Evolutionary conservation across 805 yeast genomes (phyloP).

Genomic region (Wickerhamiella azyma): DNA sequence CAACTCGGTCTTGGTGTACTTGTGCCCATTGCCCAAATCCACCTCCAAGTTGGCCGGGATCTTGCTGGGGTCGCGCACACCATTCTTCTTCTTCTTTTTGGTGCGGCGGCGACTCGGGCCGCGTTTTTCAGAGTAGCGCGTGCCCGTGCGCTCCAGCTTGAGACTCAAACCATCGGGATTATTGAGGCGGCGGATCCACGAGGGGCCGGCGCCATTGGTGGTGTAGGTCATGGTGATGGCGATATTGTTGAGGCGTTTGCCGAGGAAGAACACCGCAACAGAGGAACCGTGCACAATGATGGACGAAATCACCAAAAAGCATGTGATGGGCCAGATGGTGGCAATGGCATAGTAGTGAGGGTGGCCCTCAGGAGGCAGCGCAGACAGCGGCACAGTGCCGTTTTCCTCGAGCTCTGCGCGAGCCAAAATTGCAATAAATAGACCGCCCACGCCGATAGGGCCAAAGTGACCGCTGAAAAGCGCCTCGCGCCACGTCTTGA

Average conservation of each 20-base stretch:
- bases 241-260: conserved; percentile 81
- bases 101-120: background rate
- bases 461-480: conserved; percentile 91
- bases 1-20: conserved; percentile 13
- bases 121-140: conserved; percentile 31
- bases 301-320: conserved; percentile 68
- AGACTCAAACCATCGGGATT: conserved; percentile 55
- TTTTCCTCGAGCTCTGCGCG: conserved; percentile 52
- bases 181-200: conserved; percentile 67
- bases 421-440: conserved; percentile 71
- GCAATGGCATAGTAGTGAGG: conserved; percentile 48
- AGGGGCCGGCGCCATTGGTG: conserved; percentile 46
- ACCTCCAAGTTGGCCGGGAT: conserved; percentile 13
- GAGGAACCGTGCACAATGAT: conserved; percentile 87
- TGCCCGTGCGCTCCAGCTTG: conserved; percentile 73
- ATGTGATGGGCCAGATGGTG: conserved; percentile 68
- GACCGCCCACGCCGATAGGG: conserved; percentile 90
- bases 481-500: conserved; percentile 87
- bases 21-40: conserved; percentile 13
- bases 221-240: conserved; percentile 76
- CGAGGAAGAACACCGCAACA: conserved; percentile 62
- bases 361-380: conserved; percentile 33
- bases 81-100: background rate
- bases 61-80: conserved; percentile 1
- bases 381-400: conserved; percentile 38